Evolutionary conservation across 805 yeast species (phyloP).

Genomic region (Nakazawaea laoshanensis): DNA sequence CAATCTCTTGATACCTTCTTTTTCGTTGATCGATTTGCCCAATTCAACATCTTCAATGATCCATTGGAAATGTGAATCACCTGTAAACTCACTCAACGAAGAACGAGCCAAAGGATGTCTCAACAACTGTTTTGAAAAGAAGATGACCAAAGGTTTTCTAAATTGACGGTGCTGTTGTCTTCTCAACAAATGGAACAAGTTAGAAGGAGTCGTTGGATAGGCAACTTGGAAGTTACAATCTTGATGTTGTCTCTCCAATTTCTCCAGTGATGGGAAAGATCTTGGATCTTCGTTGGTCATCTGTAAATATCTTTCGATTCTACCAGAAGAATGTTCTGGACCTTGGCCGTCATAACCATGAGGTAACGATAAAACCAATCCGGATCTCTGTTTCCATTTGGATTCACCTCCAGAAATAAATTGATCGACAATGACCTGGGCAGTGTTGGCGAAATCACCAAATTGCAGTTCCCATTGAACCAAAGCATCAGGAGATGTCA

Average conservation of each 20-base stretch:
- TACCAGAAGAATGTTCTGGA: slow-evolving; percentile 98
- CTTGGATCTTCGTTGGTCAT: slow-evolving; percentile 95
- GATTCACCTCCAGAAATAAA: slow-evolving; percentile 95
- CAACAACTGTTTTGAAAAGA: slow-evolving; percentile 89
- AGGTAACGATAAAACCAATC: slow-evolving; percentile 89
- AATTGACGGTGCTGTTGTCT: slow-evolving; percentile 99
- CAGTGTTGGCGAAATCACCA: slow-evolving; percentile 99
- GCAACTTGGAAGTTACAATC: slow-evolving; percentile 97
- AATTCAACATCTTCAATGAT: slow-evolving; percentile 87
- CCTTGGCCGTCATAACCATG: slow-evolving; percentile 99
- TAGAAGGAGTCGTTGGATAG: slow-evolving; percentile 97
- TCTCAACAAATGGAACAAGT: slow-evolving; percentile 91
- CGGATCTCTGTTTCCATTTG: slow-evolving; percentile 99
- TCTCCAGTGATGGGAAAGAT: slow-evolving; percentile 81
- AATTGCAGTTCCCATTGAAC: slow-evolving; percentile 99
- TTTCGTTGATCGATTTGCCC: slow-evolving; percentile 66
- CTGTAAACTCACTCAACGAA: slow-evolving; percentile 72
- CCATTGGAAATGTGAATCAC: slow-evolving; percentile 91
- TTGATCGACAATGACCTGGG: slow-evolving; percentile 96
- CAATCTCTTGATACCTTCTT: slow-evolving; percentile 81
- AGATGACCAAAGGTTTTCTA: slow-evolving; percentile 79
- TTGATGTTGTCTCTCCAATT: slow-evolving; percentile 95
- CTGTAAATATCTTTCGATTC: slow-evolving; percentile 94
- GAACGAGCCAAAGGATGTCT: slow-evolving; percentile 98
- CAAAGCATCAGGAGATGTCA: slow-evolving; percentile 93